Percentiles rank a stretch among this genome's conserved stretches.
Conservation (phyloP, 805 yeast genomes). For the Hanseniaspora occidentalis region DNA sequence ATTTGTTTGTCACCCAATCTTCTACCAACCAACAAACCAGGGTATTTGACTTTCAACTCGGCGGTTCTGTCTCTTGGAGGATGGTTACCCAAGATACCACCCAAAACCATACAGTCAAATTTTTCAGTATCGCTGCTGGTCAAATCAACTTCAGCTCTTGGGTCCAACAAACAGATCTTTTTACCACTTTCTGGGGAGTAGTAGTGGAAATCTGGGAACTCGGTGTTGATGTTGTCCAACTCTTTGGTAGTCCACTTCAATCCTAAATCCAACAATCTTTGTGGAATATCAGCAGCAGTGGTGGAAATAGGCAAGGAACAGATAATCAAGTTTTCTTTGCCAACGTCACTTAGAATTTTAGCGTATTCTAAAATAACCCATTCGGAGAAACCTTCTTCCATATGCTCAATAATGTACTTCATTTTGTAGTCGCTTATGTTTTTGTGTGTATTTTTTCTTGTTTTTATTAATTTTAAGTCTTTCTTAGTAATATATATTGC, state of each 20-base stretch:
- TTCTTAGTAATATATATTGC: too few species aligned
- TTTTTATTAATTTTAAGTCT: too few species aligned
- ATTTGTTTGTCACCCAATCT: slow-evolving; percentile 81
- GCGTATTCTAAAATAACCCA: slow-evolving; percentile 88
- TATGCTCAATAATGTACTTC: slow-evolving; percentile 93
- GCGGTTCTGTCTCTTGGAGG: slow-evolving; percentile 89
- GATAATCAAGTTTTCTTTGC: slow-evolving; percentile 57
- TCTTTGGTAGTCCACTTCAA: slow-evolving; percentile 77
- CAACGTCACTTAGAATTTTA: slow-evolving; percentile 74
- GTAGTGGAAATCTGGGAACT: slow-evolving; percentile 29
- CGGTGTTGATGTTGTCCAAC: slow-evolving; percentile 32
- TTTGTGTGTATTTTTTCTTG: background rate
- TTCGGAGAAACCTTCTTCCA: slow-evolving; percentile 93
- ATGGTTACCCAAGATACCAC: slow-evolving; percentile 92
- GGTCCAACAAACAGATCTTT: slow-evolving; percentile 77
- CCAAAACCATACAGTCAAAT: slow-evolving; percentile 87
- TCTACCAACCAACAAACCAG: slow-evolving; percentile 59
- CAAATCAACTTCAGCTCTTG: slow-evolving; percentile 67
- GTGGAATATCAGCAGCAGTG: slow-evolving; percentile 52
- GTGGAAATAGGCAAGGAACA: slow-evolving; percentile 64
- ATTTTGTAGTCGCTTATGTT: slow-evolving; percentile 23
- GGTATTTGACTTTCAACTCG: slow-evolving; percentile 66
- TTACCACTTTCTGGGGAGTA: slow-evolving; percentile 25
- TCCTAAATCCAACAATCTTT: slow-evolving; percentile 42
- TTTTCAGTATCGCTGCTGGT: slow-evolving; percentile 50